A percentile compares a stretch with the other conserved stretches of the same genome.
Conservation (phyloP, 345 rosid species). For the Murraya koenigii region DNA sequence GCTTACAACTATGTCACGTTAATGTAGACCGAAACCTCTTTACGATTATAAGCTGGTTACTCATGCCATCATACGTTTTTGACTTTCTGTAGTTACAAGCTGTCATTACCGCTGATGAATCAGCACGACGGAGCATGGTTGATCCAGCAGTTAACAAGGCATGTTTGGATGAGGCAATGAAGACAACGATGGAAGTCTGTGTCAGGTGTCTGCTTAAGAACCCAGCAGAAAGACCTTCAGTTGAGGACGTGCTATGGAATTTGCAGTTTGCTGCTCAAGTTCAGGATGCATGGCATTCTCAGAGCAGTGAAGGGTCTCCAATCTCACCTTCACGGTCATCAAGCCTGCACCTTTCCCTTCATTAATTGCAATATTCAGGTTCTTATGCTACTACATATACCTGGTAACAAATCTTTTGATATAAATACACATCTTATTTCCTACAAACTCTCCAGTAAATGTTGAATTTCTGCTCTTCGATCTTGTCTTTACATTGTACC, state of each 20-base stretch:
- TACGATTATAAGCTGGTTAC: not conserved
- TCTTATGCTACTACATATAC: not conserved
- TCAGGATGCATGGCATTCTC: slow-evolving; percentile 65
- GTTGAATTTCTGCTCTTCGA: not conserved
- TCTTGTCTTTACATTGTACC: not conserved
- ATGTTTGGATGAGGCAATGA: slow-evolving; percentile 74
- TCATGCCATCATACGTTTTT: not conserved
- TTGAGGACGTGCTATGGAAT: slow-evolving; percentile 94
- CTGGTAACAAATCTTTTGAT: not conserved
- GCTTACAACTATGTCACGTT: too few species aligned
- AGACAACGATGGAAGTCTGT: slow-evolving; percentile 80
- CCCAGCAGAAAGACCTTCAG: slow-evolving; percentile 64
- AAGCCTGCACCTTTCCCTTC: slow-evolving; percentile 20
- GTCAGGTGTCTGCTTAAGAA: slow-evolving; percentile 63
- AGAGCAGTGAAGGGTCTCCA: slow-evolving; percentile 70
- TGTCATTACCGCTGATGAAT: slow-evolving; percentile 41
- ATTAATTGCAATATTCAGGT: slow-evolving; percentile 24
- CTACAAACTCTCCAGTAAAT: not conserved
- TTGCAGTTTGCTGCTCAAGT: slow-evolving; percentile 95
- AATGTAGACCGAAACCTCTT: too few species aligned
- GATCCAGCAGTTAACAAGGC: slow-evolving; percentile 56
- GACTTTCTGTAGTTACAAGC: slow-evolving; percentile 52
- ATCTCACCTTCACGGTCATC: slow-evolving; percentile 30
- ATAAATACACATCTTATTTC: too few species aligned
- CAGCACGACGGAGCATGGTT: slow-evolving; percentile 52